phyloP scores from a whole-genome alignment of 2,329 filamentous ascomycete species.

The Dissoconium aciculare region DNA sequence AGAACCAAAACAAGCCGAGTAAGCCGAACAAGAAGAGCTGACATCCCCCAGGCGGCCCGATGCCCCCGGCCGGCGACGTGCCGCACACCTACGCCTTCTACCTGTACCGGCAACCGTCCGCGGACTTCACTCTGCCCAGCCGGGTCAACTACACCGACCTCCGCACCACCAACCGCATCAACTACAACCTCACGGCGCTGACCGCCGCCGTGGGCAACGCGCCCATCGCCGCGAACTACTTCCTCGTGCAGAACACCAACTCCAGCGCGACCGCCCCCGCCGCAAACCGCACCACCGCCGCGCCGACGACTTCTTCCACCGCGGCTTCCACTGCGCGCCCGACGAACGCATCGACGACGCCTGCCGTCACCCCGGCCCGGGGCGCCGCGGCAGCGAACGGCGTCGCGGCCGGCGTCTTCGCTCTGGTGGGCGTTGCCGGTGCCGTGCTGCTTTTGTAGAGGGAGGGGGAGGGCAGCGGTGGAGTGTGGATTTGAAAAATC shows the following conservation, averaged over 20 bases:
- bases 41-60: constrained; percentile 10
- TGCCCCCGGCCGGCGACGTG: constrained; percentile 16
- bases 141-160: constrained; percentile 7
- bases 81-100: constrained; percentile 20
- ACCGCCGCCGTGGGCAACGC: constrained; percentile 8
- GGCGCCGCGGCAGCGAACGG: not conserved
- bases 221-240: constrained; percentile 18
- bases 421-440: not conserved
- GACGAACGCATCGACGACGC: not conserved
- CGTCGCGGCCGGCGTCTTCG: not conserved
- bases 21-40: too few relatives aligned
- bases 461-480: too few relatives aligned
- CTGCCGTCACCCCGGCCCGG: not conserved
- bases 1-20: too few relatives aligned
- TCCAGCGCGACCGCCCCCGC: constrained; percentile 2
- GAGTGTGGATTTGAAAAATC: too few relatives aligned
- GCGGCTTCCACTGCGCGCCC: not conserved
- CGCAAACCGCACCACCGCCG: not conserved
- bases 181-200: constrained; percentile 15
- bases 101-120: constrained; percentile 17
- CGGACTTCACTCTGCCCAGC: constrained; percentile 9
- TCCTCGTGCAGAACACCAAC: constrained; percentile 12
- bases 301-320: too few relatives aligned
- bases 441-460: not conserved
- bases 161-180: constrained; percentile 10